Percentiles rank a stretch among this genome's conserved stretches.
phyloP scores from a whole-genome alignment of 306 rosid genomes.

The Erythrophleum fordii region DNA sequence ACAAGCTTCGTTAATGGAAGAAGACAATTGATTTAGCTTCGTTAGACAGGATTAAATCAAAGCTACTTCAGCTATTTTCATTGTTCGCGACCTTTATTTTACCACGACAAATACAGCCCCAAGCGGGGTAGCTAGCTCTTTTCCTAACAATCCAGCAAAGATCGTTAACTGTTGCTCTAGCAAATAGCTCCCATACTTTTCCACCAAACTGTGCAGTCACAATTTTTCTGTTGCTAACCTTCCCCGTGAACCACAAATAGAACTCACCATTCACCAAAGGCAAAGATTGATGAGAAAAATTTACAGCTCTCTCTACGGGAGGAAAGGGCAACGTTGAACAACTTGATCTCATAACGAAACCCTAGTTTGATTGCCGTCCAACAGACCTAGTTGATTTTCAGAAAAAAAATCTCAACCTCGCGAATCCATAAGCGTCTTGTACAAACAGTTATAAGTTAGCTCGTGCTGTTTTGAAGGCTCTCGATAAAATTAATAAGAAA shows the following conservation, averaged over 20 bases:
- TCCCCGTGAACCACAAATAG: conserved; percentile 11
- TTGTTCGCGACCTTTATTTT: background rate
- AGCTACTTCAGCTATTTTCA: background rate
- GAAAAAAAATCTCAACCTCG: background rate
- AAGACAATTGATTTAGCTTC: background rate
- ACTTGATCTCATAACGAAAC: conserved; percentile 20
- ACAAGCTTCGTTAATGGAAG: background rate
- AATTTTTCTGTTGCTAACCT: conserved; percentile 40
- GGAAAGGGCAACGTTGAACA: background rate
- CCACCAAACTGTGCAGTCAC: conserved; percentile 45
- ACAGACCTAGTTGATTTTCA: conserved; percentile 30
- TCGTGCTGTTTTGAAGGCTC: background rate
- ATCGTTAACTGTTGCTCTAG: background rate
- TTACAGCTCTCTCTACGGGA: background rate
- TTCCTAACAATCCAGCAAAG: background rate
- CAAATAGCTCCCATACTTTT: conserved; percentile 22
- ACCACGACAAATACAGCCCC: background rate
- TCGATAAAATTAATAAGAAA: background rate
- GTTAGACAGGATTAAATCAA: background rate
- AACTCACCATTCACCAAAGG: background rate
- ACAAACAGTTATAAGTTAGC: background rate
- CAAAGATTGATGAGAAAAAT: conserved; percentile 7
- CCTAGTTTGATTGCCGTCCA: conserved; percentile 23
- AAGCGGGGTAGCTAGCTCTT: background rate
- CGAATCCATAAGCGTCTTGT: background rate